Evolutionary conservation across 2,329 filamentous ascomycete genomes (phyloP).

Genomic region (Paecilomyces fulvus): DNA sequence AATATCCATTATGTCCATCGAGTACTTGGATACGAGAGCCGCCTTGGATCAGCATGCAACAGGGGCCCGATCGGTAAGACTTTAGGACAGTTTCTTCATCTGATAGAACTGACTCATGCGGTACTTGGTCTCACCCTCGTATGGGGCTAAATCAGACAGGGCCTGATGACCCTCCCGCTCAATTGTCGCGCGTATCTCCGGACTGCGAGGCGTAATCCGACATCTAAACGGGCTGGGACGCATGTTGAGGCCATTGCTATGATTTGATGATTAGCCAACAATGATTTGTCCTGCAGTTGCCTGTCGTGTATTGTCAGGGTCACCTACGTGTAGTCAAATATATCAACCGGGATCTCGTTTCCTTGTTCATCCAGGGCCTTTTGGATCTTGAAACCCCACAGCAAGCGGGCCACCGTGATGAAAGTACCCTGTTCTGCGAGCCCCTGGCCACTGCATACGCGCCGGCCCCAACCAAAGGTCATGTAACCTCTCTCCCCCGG

Average conservation of each 20-base stretch:
- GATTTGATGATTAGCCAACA: neutral
- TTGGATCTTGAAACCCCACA: slow-evolving; percentile 50
- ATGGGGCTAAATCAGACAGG: slow-evolving; percentile 42
- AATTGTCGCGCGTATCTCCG: slow-evolving; percentile 43
- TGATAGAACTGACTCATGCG: slow-evolving; percentile 48
- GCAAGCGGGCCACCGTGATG: slow-evolving; percentile 48
- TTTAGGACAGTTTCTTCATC: slow-evolving; percentile 9
- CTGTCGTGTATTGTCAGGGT: slow-evolving; percentile 1
- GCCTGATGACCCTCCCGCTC: slow-evolving; percentile 47
- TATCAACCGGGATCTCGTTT: slow-evolving; percentile 45
- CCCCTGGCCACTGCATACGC: slow-evolving; percentile 47
- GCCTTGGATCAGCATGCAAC: neutral
- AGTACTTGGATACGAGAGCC: neutral
- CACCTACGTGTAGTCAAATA: slow-evolving; percentile 48
- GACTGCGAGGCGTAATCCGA: slow-evolving; percentile 43
- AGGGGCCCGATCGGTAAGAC: neutral
- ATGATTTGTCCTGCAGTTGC: neutral
- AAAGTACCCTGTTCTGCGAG: slow-evolving; percentile 54
- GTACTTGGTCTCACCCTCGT: slow-evolving; percentile 50
- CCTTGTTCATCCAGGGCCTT: slow-evolving; percentile 34
- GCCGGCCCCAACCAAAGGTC: slow-evolving; percentile 50
- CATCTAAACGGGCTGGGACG: slow-evolving; percentile 49
- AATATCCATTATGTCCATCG: too few relatives aligned
- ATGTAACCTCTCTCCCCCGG: slow-evolving; percentile 45
- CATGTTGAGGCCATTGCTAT: slow-evolving; percentile 51